A percentile compares a stretch with the other conserved stretches of the same genome.
These are phyloP conservation scores for Geotrichum europaeum DNA, from an alignment of 1,139 yeast species.

Conservation along the genomic window DNA sequence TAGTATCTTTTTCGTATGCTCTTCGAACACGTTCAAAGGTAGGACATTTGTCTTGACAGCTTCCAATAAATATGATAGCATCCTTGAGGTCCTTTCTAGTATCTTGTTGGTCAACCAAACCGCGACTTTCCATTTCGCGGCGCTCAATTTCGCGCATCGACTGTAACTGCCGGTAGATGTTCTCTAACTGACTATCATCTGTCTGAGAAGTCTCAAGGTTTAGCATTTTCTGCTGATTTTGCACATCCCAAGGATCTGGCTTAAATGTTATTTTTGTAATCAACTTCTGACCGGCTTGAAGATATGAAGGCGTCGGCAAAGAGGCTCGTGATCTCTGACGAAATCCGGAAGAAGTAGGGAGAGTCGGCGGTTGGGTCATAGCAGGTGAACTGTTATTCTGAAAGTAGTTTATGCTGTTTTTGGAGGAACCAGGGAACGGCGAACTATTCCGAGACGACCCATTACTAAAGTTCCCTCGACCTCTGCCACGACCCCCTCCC, in stretches of 20 bases:
- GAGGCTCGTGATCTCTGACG: conserved; percentile 7
- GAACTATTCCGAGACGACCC: conserved; percentile 4
- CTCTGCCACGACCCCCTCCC: conserved; percentile 7
- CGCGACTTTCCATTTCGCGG: conserved; percentile 68
- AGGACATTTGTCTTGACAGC: conserved; percentile 94
- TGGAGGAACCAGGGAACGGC: background rate
- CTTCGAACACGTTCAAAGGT: conserved; percentile 85
- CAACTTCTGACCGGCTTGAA: conserved; percentile 3
- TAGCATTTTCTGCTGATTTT: conserved; percentile 46
- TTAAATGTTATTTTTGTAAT: conserved; percentile 6
- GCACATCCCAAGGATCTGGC: conserved; percentile 46
- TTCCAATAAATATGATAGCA: conserved; percentile 81
- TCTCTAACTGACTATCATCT: conserved; percentile 40
- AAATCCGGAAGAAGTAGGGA: conserved; percentile 19
- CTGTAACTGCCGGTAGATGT: conserved; percentile 54
- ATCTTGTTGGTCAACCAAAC: conserved; percentile 85
- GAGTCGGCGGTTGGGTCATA: conserved; percentile 10
- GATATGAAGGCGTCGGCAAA: conserved; percentile 5
- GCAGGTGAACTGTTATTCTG: conserved; percentile 10
- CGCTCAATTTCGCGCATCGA: conserved; percentile 74
- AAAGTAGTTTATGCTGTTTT: conserved; percentile 10
- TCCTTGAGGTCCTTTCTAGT: conserved; percentile 74
- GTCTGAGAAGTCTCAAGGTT: conserved; percentile 37
- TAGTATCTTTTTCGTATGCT: conserved; percentile 81
- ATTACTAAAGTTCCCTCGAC: conserved; percentile 3